These are phyloP conservation scores for Paramecium tetraurelia DNA, from an alignment of 73 alveolate species.

Conservation along the genomic window DNA sequence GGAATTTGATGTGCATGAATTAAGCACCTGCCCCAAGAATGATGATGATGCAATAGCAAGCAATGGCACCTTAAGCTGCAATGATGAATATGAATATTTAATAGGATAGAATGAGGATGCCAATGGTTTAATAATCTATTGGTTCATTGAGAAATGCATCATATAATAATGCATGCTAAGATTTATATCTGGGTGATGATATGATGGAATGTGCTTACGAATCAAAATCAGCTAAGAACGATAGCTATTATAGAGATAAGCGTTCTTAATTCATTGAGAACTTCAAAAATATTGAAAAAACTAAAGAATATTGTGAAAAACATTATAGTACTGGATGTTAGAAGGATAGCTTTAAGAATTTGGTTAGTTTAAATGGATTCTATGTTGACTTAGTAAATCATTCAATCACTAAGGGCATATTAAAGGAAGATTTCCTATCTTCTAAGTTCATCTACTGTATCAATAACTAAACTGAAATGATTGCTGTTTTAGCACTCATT, in stretches of 20 bases:
- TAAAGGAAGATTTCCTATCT: slow-evolving; percentile 70
- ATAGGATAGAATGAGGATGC: not conserved
- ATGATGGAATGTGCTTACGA: not conserved
- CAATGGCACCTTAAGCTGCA: not conserved
- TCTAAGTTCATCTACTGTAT: slow-evolving; percentile 72
- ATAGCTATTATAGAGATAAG: not conserved
- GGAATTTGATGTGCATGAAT: not conserved
- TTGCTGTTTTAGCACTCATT: slow-evolving; percentile 73
- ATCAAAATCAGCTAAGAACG: not conserved
- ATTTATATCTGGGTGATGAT: no score
- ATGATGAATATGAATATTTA: not conserved
- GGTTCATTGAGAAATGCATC: no score
- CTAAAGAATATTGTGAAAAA: slow-evolving; percentile 89
- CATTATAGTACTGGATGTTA: slow-evolving; percentile 69
- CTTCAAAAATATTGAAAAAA: slow-evolving; percentile 73
- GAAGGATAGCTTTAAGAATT: not conserved
- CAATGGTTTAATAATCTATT: not conserved
- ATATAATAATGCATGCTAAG: no score
- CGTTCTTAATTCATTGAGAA: slow-evolving; percentile 49
- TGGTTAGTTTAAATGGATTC: slow-evolving; percentile 59
- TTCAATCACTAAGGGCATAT: slow-evolving; percentile 55
- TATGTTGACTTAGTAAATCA: slow-evolving; percentile 86
- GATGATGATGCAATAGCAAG: not conserved
- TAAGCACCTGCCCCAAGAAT: not conserved
- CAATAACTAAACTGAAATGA: slow-evolving; percentile 64